phyloP scores from a whole-genome alignment of 1,284 basidiomycete genomes.

The Vanrija humicola region DNA sequence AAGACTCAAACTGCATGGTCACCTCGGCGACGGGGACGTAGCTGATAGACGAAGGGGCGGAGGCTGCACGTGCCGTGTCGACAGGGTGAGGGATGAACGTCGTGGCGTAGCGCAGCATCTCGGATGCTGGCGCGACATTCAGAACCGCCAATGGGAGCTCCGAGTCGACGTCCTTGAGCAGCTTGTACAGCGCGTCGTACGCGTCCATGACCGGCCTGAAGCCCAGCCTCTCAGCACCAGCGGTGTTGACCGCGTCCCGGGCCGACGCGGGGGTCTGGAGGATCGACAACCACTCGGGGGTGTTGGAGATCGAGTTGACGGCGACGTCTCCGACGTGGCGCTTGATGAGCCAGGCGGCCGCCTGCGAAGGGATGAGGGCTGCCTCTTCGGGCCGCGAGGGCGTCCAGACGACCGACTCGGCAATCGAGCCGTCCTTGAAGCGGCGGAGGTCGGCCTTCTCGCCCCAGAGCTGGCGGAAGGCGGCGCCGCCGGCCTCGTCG shows the following conservation, averaged over 20 bases:
- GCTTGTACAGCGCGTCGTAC: slow-evolving; percentile 74
- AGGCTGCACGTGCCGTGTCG: slow-evolving; percentile 46
- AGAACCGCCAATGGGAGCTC: slow-evolving; percentile 74
- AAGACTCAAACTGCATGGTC: slow-evolving; percentile 82
- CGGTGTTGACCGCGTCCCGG: slow-evolving; percentile 48
- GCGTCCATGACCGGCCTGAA: slow-evolving; percentile 74
- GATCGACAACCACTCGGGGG: slow-evolving; percentile 59
- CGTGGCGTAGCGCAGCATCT: slow-evolving; percentile 76
- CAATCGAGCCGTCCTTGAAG: slow-evolving; percentile 92
- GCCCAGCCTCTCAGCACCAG: slow-evolving; percentile 55
- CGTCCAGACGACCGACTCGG: slow-evolving; percentile 90
- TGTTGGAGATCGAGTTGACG: slow-evolving; percentile 29
- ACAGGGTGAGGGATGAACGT: slow-evolving; percentile 69
- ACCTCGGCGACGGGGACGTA: slow-evolving; percentile 68
- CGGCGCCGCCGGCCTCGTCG: slow-evolving; percentile 51
- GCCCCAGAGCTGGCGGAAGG: slow-evolving; percentile 87
- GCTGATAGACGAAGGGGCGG: slow-evolving; percentile 56
- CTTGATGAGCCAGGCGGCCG: slow-evolving; percentile 69
- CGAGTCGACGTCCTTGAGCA: slow-evolving; percentile 73
- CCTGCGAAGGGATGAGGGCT: slow-evolving; percentile 67
- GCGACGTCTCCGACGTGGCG: slow-evolving; percentile 65
- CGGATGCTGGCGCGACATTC: slow-evolving; percentile 65
- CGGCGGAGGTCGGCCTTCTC: slow-evolving; percentile 86
- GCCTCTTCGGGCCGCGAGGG: slow-evolving; percentile 62
- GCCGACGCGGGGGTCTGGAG: slow-evolving; percentile 61